Base-by-base conservation (phyloP, 2,329 filamentous ascomycete species). In the Ceratocystis eucalypticola region DNA sequence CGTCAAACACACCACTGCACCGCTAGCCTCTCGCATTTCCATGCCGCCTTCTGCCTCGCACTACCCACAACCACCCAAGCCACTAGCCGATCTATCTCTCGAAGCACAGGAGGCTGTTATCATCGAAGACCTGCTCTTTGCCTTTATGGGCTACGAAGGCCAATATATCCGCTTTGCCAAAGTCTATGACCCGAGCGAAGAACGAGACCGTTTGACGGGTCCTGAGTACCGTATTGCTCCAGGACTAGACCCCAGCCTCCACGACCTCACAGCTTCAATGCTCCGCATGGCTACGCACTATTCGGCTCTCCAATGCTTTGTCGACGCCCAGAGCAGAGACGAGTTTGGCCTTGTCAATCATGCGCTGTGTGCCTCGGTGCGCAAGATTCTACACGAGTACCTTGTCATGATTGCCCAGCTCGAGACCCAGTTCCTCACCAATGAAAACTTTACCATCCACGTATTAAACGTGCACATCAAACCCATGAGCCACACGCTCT, bases 81-180 rank as follows among this genome's bases (percentile, higher is more conserved):
- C 90, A 55, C 79, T 97, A 17, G 79, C 82, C 66, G 84, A 89
- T 67, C 77, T 97, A 68, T 85, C 86, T 0, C 78, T 95, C 33
- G 88, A 95, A 70, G 83, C 84, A 1, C 94, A 99, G 75, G 94
- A 99, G 76, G 84, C 86, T 28, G 88, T 85, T 7, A 88, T 99
- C 61, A 80, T 97, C 55, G 92, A 96, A 71, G 94, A 99, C 71
- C 77, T 99, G 17, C 77, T 97, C 45, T 96, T 93, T 73, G 91
- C 96, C 4, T 95, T 97, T 71, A 96, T 99, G 92, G 94, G 94
- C 28, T 96, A 91, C 70, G 94, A 99, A 76, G 94, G 94, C n/a
- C 91, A 96, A 74, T 97, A 97, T 74, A 89, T 99, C 69, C 88
- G 90, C 66, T 97, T 91, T 73, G 83, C 83, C 67, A 88, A 90